These are phyloP conservation scores for Boletus subcaerulescens DNA, from an alignment of 768 basidiomycete genomes.

Conservation along the genomic window DNA sequence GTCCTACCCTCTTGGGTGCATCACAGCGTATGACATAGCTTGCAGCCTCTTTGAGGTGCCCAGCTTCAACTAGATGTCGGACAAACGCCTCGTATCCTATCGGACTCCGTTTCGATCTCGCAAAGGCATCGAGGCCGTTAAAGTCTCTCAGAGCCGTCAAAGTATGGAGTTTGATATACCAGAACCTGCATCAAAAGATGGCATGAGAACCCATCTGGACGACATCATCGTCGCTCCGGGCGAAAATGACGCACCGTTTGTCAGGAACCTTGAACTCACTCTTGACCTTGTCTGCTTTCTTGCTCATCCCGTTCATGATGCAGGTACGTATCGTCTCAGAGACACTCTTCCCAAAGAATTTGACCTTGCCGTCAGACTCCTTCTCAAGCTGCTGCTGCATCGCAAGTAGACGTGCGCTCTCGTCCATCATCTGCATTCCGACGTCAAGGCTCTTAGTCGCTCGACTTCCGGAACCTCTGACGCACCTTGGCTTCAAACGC, in stretches of 20 bases:
- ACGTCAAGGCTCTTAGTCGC: background rate
- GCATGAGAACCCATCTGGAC: background rate
- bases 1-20: slow-evolving; percentile 71
- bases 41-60: slow-evolving; percentile 72
- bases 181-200: slow-evolving; percentile 57
- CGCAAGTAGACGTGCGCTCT: slow-evolving; percentile 69
- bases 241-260: slow-evolving; percentile 62
- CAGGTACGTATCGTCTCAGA: slow-evolving; percentile 84
- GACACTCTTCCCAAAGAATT: slow-evolving; percentile 80
- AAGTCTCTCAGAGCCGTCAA: slow-evolving; percentile 80
- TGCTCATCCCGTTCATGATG: slow-evolving; percentile 74
- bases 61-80: slow-evolving; percentile 69
- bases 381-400: slow-evolving; percentile 87
- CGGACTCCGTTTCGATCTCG: slow-evolving; percentile 84
- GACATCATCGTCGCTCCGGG: background rate
- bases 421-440: slow-evolving; percentile 82
- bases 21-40: slow-evolving; percentile 84
- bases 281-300: slow-evolving; percentile 86
- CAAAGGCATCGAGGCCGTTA: slow-evolving; percentile 80
- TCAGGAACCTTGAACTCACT: slow-evolving; percentile 93
- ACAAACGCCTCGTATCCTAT: slow-evolving; percentile 96
- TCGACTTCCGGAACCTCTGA: background rate
- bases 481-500: slow-evolving; percentile 85
- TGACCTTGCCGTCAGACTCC: slow-evolving; percentile 73
- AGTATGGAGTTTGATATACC: slow-evolving; percentile 88